These are phyloP conservation scores for Graphilbum sp. DNA, from an alignment of 2,329 filamentous ascomycete genomes.

Conservation along the genomic window DNA sequence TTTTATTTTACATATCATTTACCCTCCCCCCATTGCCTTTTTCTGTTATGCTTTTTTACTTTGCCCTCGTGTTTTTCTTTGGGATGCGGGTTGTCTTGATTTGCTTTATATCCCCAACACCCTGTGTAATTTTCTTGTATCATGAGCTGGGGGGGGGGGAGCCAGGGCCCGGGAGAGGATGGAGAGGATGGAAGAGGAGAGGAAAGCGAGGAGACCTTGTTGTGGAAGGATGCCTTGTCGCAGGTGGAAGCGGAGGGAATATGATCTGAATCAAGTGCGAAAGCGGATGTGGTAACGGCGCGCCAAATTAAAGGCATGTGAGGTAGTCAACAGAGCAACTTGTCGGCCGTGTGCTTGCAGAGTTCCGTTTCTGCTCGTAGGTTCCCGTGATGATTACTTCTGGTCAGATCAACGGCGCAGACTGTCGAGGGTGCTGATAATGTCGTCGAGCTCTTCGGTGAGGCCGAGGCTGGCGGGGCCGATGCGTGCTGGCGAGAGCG, in stretches of 20 bases:
- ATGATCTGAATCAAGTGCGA: no score
- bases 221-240: no score
- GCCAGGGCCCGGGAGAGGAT: neutral
- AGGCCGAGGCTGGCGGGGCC: conserved; percentile 13
- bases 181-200: neutral
- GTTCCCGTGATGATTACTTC: no score
- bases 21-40: neutral
- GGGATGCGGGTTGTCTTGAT: neutral
- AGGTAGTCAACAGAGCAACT: no score
- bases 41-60: neutral
- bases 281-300: no score
- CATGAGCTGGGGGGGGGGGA: no score
- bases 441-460: conserved; percentile 29
- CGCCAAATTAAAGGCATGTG: no score
- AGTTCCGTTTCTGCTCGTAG: no score
- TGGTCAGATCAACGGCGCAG: conserved; percentile 10
- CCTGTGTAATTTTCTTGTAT: neutral
- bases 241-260: no score
- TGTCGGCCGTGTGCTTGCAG: no score
- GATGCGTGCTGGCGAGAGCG: conserved; percentile 10
- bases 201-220: no score
- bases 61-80: conserved; percentile 9
- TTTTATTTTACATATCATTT: neutral
- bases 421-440: conserved; percentile 11
- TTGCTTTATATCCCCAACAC: conserved; percentile 1